Percentiles rank a stretch among this genome's conserved stretches.
Evolutionary conservation across 2,329 filamentous ascomycete species (phyloP).

Genomic region (Bipolaris sorokiniana): DNA sequence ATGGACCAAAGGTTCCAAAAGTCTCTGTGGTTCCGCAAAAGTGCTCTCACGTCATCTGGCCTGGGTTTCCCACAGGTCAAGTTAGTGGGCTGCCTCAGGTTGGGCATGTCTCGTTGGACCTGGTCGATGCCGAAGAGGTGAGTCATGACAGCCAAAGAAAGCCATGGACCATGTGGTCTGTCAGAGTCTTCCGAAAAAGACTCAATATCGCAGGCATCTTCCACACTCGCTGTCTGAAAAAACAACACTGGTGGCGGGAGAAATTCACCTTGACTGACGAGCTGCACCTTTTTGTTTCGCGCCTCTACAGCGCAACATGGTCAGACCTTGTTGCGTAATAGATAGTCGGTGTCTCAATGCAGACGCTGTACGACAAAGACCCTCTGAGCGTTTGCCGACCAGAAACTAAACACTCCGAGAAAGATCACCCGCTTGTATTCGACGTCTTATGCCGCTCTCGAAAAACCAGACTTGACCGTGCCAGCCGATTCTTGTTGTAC

Average conservation of each 20-base stretch:
- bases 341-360: slow-evolving; percentile 10
- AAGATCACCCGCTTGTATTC: neutral
- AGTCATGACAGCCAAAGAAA: slow-evolving; percentile 16
- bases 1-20: neutral
- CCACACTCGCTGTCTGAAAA: slow-evolving; percentile 24
- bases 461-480: neutral
- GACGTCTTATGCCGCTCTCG: neutral
- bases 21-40: neutral
- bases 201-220: slow-evolving; percentile 27
- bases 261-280: slow-evolving; percentile 16
- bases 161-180: slow-evolving; percentile 33
- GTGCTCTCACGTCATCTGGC: neutral
- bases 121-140: slow-evolving; percentile 12
- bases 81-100: neutral
- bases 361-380: neutral
- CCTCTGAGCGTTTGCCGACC: slow-evolving; percentile 16
- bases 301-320: slow-evolving; percentile 5
- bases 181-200: slow-evolving; percentile 20
- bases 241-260: slow-evolving; percentile 23
- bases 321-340: slow-evolving; percentile 2
- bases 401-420: slow-evolving; percentile 5
- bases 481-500: slow-evolving; percentile 6
- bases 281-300: slow-evolving; percentile 1
- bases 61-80: slow-evolving; percentile 9
- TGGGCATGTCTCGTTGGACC: neutral